Evolutionary conservation across 2,329 filamentous ascomycete genomes (phyloP).

Genomic region (Tolypocladium guangdongense): DNA sequence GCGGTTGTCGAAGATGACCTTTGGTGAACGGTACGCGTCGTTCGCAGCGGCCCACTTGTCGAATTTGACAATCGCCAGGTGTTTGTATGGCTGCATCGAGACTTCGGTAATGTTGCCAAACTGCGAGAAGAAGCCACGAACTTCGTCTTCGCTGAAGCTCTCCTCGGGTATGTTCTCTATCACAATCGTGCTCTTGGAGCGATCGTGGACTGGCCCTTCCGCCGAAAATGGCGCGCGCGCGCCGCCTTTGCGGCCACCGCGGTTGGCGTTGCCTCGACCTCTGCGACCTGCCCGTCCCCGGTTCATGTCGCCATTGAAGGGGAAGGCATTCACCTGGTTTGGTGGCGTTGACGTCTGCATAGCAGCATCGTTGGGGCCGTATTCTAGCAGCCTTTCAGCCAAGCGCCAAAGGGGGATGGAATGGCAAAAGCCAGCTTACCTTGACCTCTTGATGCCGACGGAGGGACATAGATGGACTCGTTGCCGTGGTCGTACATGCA

Average conservation of each 20-base stretch:
- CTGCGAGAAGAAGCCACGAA: constrained; percentile 59
- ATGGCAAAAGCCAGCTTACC: constrained; percentile 9
- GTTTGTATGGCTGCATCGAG: constrained; percentile 54
- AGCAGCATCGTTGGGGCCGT: constrained; percentile 19
- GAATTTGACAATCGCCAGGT: constrained; percentile 60
- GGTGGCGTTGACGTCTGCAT: constrained; percentile 9
- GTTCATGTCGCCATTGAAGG: constrained; percentile 13
- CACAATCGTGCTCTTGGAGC: constrained; percentile 56
- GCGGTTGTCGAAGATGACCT: constrained; percentile 73
- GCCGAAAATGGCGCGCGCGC: constrained; percentile 51
- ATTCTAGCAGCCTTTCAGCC: constrained; percentile 16
- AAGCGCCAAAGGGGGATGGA: no score
- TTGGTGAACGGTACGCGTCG: constrained; percentile 63
- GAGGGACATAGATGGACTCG: constrained; percentile 31
- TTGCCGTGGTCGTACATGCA: constrained; percentile 62
- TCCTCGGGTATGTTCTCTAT: constrained; percentile 70
- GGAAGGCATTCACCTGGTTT: constrained; percentile 9
- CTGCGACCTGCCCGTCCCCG: constrained; percentile 24
- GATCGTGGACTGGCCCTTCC: constrained; percentile 51
- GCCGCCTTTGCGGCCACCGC: constrained; percentile 23
- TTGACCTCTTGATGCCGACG: constrained; percentile 9
- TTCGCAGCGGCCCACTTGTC: constrained; percentile 55
- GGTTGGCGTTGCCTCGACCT: constrained; percentile 14
- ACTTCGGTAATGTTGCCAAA: constrained; percentile 59
- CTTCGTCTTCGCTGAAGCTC: constrained; percentile 51